Percentiles rank a stretch among this genome's conserved stretches.
These are phyloP conservation scores for Xerocomus amazonicus DNA, from an alignment of 1,284 basidiomycete species.

Conservation along the genomic window DNA sequence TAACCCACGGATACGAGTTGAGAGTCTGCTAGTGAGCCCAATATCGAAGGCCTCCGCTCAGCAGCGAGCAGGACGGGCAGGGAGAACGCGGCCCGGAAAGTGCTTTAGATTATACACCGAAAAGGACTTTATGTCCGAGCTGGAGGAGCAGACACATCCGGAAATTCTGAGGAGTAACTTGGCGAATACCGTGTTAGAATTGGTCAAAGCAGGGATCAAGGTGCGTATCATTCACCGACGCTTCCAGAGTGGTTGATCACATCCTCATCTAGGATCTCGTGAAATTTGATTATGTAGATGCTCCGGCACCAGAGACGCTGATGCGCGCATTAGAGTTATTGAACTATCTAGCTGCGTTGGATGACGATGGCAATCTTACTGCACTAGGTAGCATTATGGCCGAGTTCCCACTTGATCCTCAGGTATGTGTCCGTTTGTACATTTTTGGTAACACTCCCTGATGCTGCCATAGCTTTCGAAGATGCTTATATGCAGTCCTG, in stretches of 20 bases:
- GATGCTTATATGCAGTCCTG: constrained; percentile 91
- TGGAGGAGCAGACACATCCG: constrained; percentile 96
- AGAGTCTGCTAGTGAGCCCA: constrained; percentile 89
- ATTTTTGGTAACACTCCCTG: background rate
- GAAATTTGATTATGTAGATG: constrained; percentile 93
- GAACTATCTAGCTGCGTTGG: constrained; percentile 89
- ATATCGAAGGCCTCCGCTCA: constrained; percentile 97
- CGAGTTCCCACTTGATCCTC: constrained; percentile 96
- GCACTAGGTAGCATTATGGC: constrained; percentile 91
- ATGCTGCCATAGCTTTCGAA: constrained; percentile 66
- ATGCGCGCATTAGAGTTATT: constrained; percentile 97
- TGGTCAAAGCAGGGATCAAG: constrained; percentile 91
- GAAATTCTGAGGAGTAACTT: constrained; percentile 93
- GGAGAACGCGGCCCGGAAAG: constrained; percentile 93
- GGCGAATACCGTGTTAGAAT: constrained; percentile 90
- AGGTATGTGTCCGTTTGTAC: constrained; percentile 44
- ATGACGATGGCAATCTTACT: constrained; percentile 93
- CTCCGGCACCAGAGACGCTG: constrained; percentile 94
- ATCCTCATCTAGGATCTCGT: constrained; percentile 67
- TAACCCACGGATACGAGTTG: constrained; percentile 94
- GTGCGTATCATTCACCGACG: constrained; percentile 29
- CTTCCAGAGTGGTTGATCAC: constrained; percentile 5
- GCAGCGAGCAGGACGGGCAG: constrained; percentile 94
- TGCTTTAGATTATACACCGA: constrained; percentile 98
- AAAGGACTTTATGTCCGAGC: constrained; percentile 92